A percentile compares a stretch with the other conserved stretches of the same genome.
phyloP scores from a whole-genome alignment of 2,329 filamentous ascomycete species.

The Alternaria panax region DNA sequence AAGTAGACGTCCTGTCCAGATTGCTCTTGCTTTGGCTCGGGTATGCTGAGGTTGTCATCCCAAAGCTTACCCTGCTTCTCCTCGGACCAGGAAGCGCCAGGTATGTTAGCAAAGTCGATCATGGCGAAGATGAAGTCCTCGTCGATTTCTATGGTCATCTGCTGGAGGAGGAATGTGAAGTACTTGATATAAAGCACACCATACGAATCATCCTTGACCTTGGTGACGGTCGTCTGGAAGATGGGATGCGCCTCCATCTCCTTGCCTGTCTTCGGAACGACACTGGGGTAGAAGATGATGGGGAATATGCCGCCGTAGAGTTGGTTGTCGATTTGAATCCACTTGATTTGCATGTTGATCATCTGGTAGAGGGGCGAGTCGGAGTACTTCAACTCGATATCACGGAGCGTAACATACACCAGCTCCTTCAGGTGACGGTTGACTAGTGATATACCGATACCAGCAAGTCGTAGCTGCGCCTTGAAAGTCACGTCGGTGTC shows the following conservation, averaged over 20 bases:
- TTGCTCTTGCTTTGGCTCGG: conserved; percentile 85
- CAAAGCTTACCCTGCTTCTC: conserved; percentile 85
- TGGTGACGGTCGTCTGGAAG: conserved; percentile 86
- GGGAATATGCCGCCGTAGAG: conserved; percentile 98
- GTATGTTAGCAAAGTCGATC: conserved; percentile 92
- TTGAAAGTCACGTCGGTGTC: conserved; percentile 89
- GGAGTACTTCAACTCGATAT: conserved; percentile 87
- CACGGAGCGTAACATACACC: conserved; percentile 90
- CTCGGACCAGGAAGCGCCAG: conserved; percentile 86
- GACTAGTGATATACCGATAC: conserved; percentile 90
- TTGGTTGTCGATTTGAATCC: conserved; percentile 99
- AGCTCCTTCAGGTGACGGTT: conserved; percentile 91
- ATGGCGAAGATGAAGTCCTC: conserved; percentile 98
- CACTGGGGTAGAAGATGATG: conserved; percentile 94
- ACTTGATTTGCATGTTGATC: conserved; percentile 88
- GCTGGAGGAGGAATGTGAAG: conserved; percentile 88
- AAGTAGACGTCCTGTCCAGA: conserved; percentile 96
- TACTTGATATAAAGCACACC: conserved; percentile 99
- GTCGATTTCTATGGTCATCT: conserved; percentile 97
- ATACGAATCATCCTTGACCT: conserved; percentile 98
- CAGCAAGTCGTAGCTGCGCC: conserved; percentile 85
- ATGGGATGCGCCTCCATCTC: conserved; percentile 97
- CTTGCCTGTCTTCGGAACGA: conserved; percentile 94
- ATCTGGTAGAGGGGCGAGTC: conserved; percentile 96
- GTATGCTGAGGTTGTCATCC: conserved; percentile 88